Conservation (phyloP, 1,284 basidiomycete species). For the Apiotrichum gracile region DNA sequence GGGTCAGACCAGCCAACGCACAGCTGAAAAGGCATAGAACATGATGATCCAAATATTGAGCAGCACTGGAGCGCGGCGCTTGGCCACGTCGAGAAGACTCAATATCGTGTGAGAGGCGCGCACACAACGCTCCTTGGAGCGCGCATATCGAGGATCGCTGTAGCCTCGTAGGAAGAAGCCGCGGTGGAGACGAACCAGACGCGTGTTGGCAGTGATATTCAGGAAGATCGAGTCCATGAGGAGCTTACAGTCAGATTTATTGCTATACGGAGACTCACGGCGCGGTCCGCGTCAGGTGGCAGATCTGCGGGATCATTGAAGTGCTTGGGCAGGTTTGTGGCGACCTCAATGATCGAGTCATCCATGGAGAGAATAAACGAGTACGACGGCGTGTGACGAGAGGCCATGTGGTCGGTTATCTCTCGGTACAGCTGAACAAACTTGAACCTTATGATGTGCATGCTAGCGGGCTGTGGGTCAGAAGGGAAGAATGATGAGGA, state of each 20-base stretch:
- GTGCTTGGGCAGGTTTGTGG: slow-evolving; percentile 9
- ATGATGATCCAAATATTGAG: slow-evolving; percentile 15
- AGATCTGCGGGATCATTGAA: slow-evolving; percentile 10
- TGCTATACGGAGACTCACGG: background rate
- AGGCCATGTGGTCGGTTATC: slow-evolving; percentile 18
- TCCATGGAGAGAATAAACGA: slow-evolving; percentile 18
- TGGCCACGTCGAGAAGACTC: slow-evolving; percentile 12
- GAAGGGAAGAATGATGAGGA: background rate
- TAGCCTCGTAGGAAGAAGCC: slow-evolving; percentile 17
- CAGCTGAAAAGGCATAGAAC: slow-evolving; percentile 18
- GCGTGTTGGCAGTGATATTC: slow-evolving; percentile 12
- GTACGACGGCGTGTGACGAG: slow-evolving; percentile 11
- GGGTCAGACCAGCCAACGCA: background rate
- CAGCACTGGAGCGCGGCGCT: slow-evolving; percentile 4
- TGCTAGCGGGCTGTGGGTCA: slow-evolving; percentile 9
- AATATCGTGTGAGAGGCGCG: slow-evolving; percentile 5
- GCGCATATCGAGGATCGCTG: slow-evolving; percentile 9
- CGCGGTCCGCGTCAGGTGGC: background rate
- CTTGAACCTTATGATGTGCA: slow-evolving; percentile 18
- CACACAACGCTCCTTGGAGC: slow-evolving; percentile 13
- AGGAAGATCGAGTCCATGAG: slow-evolving; percentile 17
- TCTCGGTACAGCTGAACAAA: slow-evolving; percentile 19
- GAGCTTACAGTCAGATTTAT: background rate
- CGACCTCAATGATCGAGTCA: slow-evolving; percentile 13
- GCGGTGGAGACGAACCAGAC: slow-evolving; percentile 14